phyloP scores from a whole-genome alignment of 2,329 filamentous ascomycete genomes.

The Diaporthe ilicicola region DNA sequence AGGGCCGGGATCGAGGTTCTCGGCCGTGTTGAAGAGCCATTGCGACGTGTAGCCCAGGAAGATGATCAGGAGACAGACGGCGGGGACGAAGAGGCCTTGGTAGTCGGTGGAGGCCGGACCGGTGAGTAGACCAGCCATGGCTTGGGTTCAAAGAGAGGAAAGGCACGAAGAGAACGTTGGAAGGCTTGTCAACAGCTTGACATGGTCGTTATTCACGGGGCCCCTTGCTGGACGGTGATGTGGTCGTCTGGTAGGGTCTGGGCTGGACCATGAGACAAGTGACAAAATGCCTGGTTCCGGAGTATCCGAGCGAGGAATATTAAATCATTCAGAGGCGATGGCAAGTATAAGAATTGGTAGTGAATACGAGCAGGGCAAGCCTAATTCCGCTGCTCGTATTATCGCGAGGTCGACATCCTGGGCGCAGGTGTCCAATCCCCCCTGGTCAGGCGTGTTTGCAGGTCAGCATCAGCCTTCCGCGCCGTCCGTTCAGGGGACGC shows the following conservation, averaged over 20 bases:
- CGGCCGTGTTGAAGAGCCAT: conserved; percentile 69
- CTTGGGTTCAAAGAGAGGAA: background rate
- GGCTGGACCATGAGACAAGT: background rate
- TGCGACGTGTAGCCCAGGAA: conserved; percentile 80
- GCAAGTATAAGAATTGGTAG: background rate
- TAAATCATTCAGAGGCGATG: no score
- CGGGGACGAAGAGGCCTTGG: conserved; percentile 71
- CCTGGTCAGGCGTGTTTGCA: conserved; percentile 1
- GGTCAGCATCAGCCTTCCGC: conserved; percentile 1
- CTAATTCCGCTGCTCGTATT: background rate
- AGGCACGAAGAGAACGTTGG: background rate
- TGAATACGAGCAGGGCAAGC: background rate
- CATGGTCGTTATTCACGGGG: background rate
- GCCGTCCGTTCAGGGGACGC: conserved; percentile 8
- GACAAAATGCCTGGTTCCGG: background rate
- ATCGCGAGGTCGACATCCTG: background rate
- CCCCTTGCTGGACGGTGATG: background rate
- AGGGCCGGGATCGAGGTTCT: conserved; percentile 67
- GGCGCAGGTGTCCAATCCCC: background rate
- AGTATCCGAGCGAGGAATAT: background rate
- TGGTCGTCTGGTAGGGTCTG: no score
- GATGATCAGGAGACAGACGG: conserved; percentile 69
- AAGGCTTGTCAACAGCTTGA: background rate
- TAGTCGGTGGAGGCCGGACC: conserved; percentile 53
- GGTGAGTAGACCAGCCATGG: conserved; percentile 37